Percentiles rank a stretch among this genome's conserved stretches.
phyloP scores from a whole-genome alignment of 164 flowering plant genomes.

The Amborella trichopoda region DNA sequence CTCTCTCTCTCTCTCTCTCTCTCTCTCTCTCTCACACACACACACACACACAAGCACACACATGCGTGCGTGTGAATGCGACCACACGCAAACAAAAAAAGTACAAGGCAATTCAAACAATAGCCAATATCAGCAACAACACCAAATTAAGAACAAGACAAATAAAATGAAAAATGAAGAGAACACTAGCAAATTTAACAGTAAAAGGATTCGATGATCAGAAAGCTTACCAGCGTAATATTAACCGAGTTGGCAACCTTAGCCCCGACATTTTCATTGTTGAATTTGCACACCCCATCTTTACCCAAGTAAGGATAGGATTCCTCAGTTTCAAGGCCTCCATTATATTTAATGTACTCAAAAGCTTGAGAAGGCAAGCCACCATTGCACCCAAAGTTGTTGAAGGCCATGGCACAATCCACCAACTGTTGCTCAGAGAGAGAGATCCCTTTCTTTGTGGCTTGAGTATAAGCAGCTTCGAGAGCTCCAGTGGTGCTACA shows the following conservation, averaged over 20 bases:
- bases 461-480: conserved; percentile 94
- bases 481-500: conserved; percentile 94
- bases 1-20: too few relatives aligned
- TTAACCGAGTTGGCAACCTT: conserved; percentile 70
- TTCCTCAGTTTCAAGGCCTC: conserved; percentile 91
- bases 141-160: not conserved
- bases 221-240: conserved; percentile 50
- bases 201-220: too few relatives aligned
- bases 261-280: conserved; percentile 55
- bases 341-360: conserved; percentile 87
- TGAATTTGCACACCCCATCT: conserved; percentile 69
- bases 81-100: too few relatives aligned
- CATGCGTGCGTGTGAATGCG: too few relatives aligned
- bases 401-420: conserved; percentile 82
- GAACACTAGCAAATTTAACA: not conserved
- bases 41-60: too few relatives aligned
- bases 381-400: conserved; percentile 91
- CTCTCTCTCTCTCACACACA: too few relatives aligned
- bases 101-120: too few relatives aligned
- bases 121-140: too few relatives aligned
- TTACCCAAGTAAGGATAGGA: conserved; percentile 83
- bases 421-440: conserved; percentile 99
- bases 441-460: conserved; percentile 62
- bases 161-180: not conserved
- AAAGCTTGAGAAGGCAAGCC: conserved; percentile 98